A percentile compares a stretch with the other conserved stretches of the same genome.
These are phyloP conservation scores for Balansia obtecta DNA, from an alignment of 2,329 filamentous ascomycete species.

Conservation along the genomic window DNA sequence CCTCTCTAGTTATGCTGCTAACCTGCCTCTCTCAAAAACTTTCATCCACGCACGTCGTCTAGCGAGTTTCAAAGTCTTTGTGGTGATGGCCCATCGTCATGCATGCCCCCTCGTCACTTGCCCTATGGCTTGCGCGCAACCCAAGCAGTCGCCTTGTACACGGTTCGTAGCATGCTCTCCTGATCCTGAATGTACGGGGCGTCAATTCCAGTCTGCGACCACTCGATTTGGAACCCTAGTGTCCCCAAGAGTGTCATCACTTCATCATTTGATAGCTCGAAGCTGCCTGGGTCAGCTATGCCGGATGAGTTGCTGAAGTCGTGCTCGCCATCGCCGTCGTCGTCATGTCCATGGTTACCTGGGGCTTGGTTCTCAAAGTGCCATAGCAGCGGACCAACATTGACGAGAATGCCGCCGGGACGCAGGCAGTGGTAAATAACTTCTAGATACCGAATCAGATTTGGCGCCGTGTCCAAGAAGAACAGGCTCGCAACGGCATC, in stretches of 20 bases:
- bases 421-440: conserved; percentile 68
- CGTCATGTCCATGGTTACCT: conserved; percentile 40
- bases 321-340: conserved; percentile 37
- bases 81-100: not conserved
- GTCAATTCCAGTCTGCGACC: conserved; percentile 43
- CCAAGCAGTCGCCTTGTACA: conserved; percentile 75
- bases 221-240: conserved; percentile 66
- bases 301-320: conserved; percentile 43
- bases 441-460: conserved; percentile 80
- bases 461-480: conserved; percentile 94
- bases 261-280: conserved; percentile 85
- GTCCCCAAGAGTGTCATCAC: conserved; percentile 61
- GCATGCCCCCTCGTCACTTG: not conserved
- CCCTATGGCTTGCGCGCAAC: conserved; percentile 56
- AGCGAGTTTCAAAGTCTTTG: not conserved
- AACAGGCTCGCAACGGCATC: conserved; percentile 84
- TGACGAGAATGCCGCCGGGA: conserved; percentile 71
- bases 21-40: not conserved
- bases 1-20: not conserved
- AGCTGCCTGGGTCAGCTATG: conserved; percentile 78
- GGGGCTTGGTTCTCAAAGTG: conserved; percentile 74
- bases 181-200: conserved; percentile 82
- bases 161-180: conserved; percentile 74
- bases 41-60: too few relatives aligned
- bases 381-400: conserved; percentile 86